Evolutionary conservation across 2,329 filamentous ascomycete genomes (phyloP).

Genomic region (Chaetomium sp.): DNA sequence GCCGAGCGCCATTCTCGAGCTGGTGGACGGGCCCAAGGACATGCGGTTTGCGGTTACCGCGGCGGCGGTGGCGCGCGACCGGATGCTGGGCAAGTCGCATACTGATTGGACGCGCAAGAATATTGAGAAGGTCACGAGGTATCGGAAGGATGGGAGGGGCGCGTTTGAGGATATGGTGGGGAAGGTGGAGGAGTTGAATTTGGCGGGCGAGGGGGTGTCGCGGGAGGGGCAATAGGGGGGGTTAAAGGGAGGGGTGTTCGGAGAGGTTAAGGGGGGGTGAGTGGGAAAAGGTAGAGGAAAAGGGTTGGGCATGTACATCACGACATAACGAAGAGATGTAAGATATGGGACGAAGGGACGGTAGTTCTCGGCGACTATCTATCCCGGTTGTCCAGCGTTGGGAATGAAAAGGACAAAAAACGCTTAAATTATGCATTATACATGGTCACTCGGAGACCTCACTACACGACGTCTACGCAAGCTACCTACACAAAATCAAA

Average conservation of each 20-base stretch:
- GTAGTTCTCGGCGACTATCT: not conserved
- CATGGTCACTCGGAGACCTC: no score
- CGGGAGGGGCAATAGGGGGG: not conserved
- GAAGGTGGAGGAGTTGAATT: constrained; percentile 31
- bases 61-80: constrained; percentile 65
- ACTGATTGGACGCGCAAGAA: constrained; percentile 72
- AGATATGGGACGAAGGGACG: not conserved
- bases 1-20: constrained; percentile 81
- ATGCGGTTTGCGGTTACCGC: constrained; percentile 94
- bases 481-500: constrained; percentile 97
- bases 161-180: constrained; percentile 61
- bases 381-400: not conserved
- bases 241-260: not conserved
- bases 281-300: not conserved
- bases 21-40: constrained; percentile 90
- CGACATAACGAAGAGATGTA: not conserved
- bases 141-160: constrained; percentile 58
- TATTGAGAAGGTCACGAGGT: constrained; percentile 75
- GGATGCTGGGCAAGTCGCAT: constrained; percentile 48
- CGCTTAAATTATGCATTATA: no score
- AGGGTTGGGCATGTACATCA: constrained; percentile 6
- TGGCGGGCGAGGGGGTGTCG: constrained; percentile 17
- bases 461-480: no score
- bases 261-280: not conserved
- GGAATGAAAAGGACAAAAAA: not conserved